A percentile compares a stretch with the other conserved stretches of the same genome.
Evolutionary conservation across 2,329 filamentous ascomycete species (phyloP).

Genomic region (Fusarium guadeloupense): DNA sequence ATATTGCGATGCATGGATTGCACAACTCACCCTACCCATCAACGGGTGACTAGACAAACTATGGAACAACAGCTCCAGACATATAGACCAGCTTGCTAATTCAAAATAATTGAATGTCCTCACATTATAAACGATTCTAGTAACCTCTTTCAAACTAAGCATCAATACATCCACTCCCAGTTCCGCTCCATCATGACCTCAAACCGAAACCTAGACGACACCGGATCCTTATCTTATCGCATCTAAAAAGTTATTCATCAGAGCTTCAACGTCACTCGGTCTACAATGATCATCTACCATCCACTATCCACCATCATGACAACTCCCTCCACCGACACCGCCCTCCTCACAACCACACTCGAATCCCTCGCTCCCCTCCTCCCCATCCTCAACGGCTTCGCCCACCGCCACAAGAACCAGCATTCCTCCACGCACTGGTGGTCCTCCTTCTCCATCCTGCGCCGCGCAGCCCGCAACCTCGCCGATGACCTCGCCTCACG

Average conservation of each 20-base stretch:
- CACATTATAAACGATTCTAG: too few species aligned
- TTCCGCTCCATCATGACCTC: too few species aligned
- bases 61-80: too few species aligned
- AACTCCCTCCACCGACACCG: slow-evolving; percentile 3
- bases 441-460: slow-evolving; percentile 74
- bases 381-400: slow-evolving; percentile 74
- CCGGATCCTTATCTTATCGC: slow-evolving; percentile 22
- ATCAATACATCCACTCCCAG: too few species aligned
- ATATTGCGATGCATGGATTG: background rate
- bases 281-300: slow-evolving; percentile 11
- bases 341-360: slow-evolving; percentile 28
- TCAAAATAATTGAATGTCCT: too few species aligned
- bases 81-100: too few species aligned
- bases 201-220: too few species aligned
- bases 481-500: slow-evolving; percentile 37
- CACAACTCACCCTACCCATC: slow-evolving; percentile 18
- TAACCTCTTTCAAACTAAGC: too few species aligned
- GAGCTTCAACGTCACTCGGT: slow-evolving; percentile 13
- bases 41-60: slow-evolving; percentile 1
- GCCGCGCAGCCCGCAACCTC: slow-evolving; percentile 70
- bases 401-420: slow-evolving; percentile 91
- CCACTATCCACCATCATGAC: slow-evolving; percentile 20
- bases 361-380: slow-evolving; percentile 52
- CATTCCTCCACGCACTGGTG: slow-evolving; percentile 87
- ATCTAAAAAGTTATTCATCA: slow-evolving; percentile 12